Conservation (phyloP, 2,329 filamentous ascomycete genomes). For the Colletotrichum sp. region DNA sequence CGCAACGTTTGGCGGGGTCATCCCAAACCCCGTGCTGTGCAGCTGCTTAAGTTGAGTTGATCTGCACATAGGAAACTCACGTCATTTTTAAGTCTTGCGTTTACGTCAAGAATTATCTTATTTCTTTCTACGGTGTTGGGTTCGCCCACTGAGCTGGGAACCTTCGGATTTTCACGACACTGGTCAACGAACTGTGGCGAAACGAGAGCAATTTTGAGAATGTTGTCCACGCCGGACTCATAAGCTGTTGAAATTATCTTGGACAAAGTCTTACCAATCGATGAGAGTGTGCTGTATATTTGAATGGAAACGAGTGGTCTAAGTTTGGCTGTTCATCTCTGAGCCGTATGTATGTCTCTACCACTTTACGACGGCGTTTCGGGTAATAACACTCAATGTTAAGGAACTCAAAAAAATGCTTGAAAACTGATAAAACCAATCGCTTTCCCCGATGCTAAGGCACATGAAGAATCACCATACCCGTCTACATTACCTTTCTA, state of each 20-base stretch:
- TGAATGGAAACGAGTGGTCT: not conserved
- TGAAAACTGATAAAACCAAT: not conserved
- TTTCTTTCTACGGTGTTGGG: not conserved
- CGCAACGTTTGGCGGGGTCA: not conserved
- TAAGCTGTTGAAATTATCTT: not conserved
- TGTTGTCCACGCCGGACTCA: not conserved
- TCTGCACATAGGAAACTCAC: not conserved
- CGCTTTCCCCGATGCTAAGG: not conserved
- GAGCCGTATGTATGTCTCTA: not conserved
- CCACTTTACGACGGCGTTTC: not conserved
- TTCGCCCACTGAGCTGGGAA: not conserved
- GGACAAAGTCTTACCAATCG: fast-evolving
- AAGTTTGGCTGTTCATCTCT: not conserved
- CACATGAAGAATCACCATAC: not conserved
- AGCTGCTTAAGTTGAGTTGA: not conserved
- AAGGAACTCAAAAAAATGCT: not conserved
- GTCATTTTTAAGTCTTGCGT: not conserved
- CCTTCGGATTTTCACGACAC: not conserved
- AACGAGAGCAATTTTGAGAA: not conserved
- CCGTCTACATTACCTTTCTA: not conserved
- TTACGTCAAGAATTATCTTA: not conserved
- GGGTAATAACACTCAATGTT: not conserved
- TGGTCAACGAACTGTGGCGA: not conserved
- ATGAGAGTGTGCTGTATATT: not conserved
- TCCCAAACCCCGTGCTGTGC: not conserved